Evolutionary conservation across 2,329 filamentous ascomycete species (phyloP).

Genomic region (Monilinia vaccinii-corymbosi): DNA sequence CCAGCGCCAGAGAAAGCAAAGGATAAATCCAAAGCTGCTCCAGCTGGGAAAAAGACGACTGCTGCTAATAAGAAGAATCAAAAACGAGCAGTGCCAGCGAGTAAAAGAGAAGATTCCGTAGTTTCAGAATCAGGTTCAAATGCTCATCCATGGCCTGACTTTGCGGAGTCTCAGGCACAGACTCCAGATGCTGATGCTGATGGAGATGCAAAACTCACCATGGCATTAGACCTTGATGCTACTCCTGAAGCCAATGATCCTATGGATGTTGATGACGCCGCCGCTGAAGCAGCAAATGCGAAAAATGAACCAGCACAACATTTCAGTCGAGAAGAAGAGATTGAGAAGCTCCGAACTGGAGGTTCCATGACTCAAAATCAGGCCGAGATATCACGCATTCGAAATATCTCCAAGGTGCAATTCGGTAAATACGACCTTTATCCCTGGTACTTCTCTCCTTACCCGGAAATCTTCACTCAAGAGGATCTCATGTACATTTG

Average conservation of each 20-base stretch:
- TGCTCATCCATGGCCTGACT: conserved; percentile 27
- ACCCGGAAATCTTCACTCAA: conserved; percentile 80
- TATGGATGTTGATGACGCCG: conserved; percentile 47
- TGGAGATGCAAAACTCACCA: conserved; percentile 22
- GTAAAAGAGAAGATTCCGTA: conserved; percentile 28
- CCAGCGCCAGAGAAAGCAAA: conserved; percentile 74
- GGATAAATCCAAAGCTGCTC: conserved; percentile 60
- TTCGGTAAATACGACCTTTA: conserved; percentile 89
- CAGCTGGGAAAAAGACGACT: conserved; percentile 34
- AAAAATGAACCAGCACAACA: conserved; percentile 31
- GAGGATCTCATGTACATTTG: conserved; percentile 92
- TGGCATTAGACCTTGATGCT: conserved; percentile 22
- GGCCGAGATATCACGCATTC: conserved; percentile 88
- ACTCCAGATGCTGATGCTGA: conserved; percentile 25
- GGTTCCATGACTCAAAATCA: conserved; percentile 99
- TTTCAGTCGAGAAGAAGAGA: conserved; percentile 81
- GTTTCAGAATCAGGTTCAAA: conserved; percentile 26
- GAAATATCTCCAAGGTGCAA: conserved; percentile 88
- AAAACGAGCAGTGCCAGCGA: conserved; percentile 27
- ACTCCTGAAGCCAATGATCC: conserved; percentile 31
- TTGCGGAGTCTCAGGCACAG: conserved; percentile 23
- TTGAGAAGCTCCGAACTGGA: conserved; percentile 87
- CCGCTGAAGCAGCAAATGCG: conserved; percentile 22
- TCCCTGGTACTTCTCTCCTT: conserved; percentile 98
- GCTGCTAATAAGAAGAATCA: conserved; percentile 33